Conservation (phyloP, 257 asterid species). For the Verbena officinalis region DNA sequence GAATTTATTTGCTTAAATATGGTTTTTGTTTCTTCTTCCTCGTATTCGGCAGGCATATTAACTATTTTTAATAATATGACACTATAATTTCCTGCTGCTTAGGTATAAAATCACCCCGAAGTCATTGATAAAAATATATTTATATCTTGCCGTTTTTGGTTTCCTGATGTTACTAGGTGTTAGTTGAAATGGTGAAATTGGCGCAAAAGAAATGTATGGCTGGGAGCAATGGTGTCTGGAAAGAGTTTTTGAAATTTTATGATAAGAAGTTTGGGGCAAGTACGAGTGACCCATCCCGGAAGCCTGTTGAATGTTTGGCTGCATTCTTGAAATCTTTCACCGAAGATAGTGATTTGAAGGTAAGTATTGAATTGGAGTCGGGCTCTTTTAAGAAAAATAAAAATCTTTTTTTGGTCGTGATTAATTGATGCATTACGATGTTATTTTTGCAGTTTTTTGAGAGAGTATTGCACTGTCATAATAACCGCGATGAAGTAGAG, state of each 20-base stretch:
- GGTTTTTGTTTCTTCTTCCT: neutral
- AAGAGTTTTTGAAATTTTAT: constrained; percentile 64
- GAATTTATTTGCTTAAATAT: constrained; percentile 1
- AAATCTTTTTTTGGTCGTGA: neutral
- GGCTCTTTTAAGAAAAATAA: too few species aligned
- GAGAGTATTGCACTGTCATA: constrained; percentile 61
- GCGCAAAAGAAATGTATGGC: constrained; percentile 52
- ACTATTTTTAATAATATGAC: too few species aligned
- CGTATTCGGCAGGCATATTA: neutral
- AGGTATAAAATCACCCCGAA: neutral
- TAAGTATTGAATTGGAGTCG: constrained; percentile 19
- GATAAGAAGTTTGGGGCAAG: constrained; percentile 82
- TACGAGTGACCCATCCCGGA: constrained; percentile 81
- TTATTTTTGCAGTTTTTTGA: constrained; percentile 59
- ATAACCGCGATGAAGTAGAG: constrained; percentile 52
- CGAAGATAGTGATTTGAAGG: constrained; percentile 63
- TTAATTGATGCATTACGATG: constrained; percentile 3
- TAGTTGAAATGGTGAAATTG: constrained; percentile 59
- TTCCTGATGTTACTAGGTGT: constrained; percentile 33
- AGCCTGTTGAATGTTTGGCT: constrained; percentile 59
- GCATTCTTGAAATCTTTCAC: constrained; percentile 71
- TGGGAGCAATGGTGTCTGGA: constrained; percentile 56
- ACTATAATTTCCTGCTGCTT: neutral
- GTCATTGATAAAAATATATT: constrained; percentile 4
- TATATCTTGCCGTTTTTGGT: neutral